Evolutionary conservation across 208 protist genomes (phyloP).

Genomic region (Plasmodiophora brassicae): DNA sequence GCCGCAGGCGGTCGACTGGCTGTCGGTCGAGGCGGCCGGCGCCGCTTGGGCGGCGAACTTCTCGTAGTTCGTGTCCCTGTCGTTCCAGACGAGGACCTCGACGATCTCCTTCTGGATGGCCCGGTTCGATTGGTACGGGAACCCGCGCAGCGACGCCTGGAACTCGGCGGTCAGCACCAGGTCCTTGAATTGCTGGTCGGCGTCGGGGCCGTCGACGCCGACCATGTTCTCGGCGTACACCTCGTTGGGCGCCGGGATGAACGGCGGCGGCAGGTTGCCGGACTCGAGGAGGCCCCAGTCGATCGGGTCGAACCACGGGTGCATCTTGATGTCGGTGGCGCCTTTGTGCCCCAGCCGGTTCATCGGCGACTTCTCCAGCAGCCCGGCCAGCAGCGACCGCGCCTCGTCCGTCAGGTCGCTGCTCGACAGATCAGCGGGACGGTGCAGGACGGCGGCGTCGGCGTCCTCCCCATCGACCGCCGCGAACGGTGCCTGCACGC

Average conservation of each 20-base stretch:
- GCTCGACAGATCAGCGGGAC: not conserved
- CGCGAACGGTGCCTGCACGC: not conserved
- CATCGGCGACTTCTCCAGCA: not conserved
- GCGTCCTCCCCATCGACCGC: not conserved
- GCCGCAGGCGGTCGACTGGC: too few relatives aligned
- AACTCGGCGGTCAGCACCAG: too few relatives aligned
- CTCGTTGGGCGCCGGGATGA: not conserved
- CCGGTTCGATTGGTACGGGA: too few relatives aligned
- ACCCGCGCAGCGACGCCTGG: too few relatives aligned
- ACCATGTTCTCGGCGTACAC: too few relatives aligned
- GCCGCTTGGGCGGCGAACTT: too few relatives aligned
- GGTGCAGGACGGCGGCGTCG: not conserved
- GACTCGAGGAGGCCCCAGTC: conserved; percentile 41
- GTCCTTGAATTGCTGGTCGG: too few relatives aligned
- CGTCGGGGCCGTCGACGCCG: too few relatives aligned
- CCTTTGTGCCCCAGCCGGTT: not conserved
- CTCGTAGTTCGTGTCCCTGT: too few relatives aligned
- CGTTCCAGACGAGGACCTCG: too few relatives aligned
- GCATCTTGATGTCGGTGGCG: conserved; percentile 45
- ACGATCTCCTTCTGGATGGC: too few relatives aligned
- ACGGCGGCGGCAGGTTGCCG: not conserved
- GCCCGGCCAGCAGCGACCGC: not conserved
- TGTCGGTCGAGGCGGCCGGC: too few relatives aligned
- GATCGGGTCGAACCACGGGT: conserved; percentile 43
- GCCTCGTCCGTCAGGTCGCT: not conserved